Evolutionary conservation across 768 basidiomycete species (phyloP).

Genomic region (Hysterangium stoloniferum): DNA sequence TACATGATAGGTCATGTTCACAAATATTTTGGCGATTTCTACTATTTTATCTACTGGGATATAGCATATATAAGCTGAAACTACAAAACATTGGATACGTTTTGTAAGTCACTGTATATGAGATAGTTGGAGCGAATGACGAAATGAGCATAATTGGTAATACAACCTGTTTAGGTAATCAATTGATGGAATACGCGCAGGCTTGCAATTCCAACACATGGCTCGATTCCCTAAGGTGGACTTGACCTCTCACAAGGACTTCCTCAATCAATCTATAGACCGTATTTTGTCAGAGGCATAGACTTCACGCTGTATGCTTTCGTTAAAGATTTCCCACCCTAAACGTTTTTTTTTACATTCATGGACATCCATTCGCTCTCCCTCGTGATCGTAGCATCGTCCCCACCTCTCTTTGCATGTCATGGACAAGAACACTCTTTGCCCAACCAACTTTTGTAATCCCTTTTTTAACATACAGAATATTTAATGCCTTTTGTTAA

Average conservation of each 20-base stretch:
- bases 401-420: conserved; percentile 9
- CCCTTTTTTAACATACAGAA: conserved; percentile 6
- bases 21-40: too few relatives aligned
- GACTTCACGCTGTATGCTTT: conserved; percentile 17
- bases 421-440: conserved; percentile 4
- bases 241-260: conserved; percentile 74
- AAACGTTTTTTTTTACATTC: neutral
- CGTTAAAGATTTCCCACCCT: neutral
- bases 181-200: too few relatives aligned
- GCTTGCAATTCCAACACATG: too few relatives aligned
- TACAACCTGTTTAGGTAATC: too few relatives aligned
- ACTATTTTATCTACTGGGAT: too few relatives aligned
- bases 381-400: neutral
- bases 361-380: neutral
- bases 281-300: conserved; percentile 82
- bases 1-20: too few relatives aligned
- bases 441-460: conserved; percentile 10
- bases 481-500: too few relatives aligned
- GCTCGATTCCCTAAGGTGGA: conserved; percentile 93
- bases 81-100: too few relatives aligned
- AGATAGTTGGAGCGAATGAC: too few relatives aligned
- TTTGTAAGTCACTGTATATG: too few relatives aligned
- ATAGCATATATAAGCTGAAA: too few relatives aligned
- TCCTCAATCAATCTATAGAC: conserved; percentile 93
- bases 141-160: too few relatives aligned